Evolutionary conservation across 805 yeast genomes (phyloP).

Genomic region (Suhomyces sp.): DNA sequence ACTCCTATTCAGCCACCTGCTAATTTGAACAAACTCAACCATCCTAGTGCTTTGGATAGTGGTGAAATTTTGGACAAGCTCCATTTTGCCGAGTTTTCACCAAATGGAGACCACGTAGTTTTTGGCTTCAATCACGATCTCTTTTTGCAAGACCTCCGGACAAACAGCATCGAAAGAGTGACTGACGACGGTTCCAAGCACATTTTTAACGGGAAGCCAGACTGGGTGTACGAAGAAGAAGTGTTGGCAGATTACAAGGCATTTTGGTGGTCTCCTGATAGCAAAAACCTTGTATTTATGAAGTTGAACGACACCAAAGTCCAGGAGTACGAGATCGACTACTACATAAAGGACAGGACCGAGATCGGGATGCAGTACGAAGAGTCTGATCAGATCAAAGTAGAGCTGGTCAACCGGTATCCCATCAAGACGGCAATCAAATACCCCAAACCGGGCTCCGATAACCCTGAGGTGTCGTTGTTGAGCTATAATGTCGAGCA

Average conservation of each 20-base stretch:
- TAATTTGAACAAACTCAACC: slow-evolving; percentile 5
- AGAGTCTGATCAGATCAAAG: slow-evolving; percentile 2
- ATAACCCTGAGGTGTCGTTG: slow-evolving; percentile 61
- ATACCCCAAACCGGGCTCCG: slow-evolving; percentile 81
- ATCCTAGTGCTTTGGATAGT: slow-evolving; percentile 7
- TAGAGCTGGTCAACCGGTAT: slow-evolving; percentile 28
- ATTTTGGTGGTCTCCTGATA: slow-evolving; percentile 85
- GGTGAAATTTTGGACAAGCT: slow-evolving; percentile 22
- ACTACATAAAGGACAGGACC: slow-evolving; percentile 52
- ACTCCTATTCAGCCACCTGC: slow-evolving; percentile 33
- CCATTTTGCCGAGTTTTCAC: slow-evolving; percentile 63
- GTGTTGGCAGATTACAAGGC: slow-evolving; percentile 69
- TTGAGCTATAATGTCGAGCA: slow-evolving; percentile 1
- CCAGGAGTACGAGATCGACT: slow-evolving; percentile 70
- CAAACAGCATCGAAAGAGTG: slow-evolving; percentile 41
- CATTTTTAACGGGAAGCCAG: slow-evolving; percentile 84
- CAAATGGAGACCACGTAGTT: slow-evolving; percentile 62
- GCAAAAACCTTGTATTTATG: slow-evolving; percentile 60
- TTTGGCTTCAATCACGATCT: slow-evolving; percentile 69
- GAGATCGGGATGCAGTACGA: slow-evolving; percentile 10
- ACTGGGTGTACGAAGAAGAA: slow-evolving; percentile 95
- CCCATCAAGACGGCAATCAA: slow-evolving; percentile 53
- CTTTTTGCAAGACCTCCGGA: slow-evolving; percentile 45
- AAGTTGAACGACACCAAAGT: slow-evolving; percentile 73
- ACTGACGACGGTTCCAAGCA: slow-evolving; percentile 69